A percentile compares a stretch with the other conserved stretches of the same genome.
phyloP scores from a whole-genome alignment of 352 stramenopile genomes.

The Phytophthora capsici region DNA sequence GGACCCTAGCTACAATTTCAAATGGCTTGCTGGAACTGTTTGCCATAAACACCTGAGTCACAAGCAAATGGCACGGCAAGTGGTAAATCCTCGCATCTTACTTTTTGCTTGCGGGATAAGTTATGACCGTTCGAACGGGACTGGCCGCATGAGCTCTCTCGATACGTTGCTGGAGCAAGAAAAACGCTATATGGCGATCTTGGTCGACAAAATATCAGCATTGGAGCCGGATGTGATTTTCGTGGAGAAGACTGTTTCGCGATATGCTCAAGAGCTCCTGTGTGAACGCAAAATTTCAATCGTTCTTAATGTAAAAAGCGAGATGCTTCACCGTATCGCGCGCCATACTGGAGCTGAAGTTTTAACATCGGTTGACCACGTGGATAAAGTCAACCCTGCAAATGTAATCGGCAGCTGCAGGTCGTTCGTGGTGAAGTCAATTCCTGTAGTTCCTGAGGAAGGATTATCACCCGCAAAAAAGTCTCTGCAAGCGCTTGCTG shows the following conservation, averaged over 20 bases:
- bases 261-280: conserved; percentile 94
- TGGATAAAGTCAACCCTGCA: conserved; percentile 63
- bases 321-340: conserved; percentile 92
- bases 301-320: conserved; percentile 95
- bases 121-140: conserved; percentile 90
- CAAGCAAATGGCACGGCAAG: conserved; percentile 94
- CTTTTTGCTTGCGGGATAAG: conserved; percentile 96
- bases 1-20: conserved; percentile 88
- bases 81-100: conserved; percentile 97
- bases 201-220: conserved; percentile 96
- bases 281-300: conserved; percentile 91
- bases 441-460: conserved; percentile 55
- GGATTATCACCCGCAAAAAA: conserved; percentile 36
- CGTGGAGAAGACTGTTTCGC: conserved; percentile 89
- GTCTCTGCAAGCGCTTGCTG: conserved; percentile 34
- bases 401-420: conserved; percentile 71
- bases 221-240: conserved; percentile 96
- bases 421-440: conserved; percentile 72
- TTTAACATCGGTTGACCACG: conserved; percentile 93
- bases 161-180: conserved; percentile 97
- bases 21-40: conserved; percentile 95
- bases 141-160: conserved; percentile 92
- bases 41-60: conserved; percentile 97
- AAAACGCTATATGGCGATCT: conserved; percentile 96
- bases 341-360: conserved; percentile 94